Percentiles rank a stretch among this genome's conserved stretches.
Conservation (phyloP, 1,139 yeast genomes). For the Blastobotrys apis region DNA sequence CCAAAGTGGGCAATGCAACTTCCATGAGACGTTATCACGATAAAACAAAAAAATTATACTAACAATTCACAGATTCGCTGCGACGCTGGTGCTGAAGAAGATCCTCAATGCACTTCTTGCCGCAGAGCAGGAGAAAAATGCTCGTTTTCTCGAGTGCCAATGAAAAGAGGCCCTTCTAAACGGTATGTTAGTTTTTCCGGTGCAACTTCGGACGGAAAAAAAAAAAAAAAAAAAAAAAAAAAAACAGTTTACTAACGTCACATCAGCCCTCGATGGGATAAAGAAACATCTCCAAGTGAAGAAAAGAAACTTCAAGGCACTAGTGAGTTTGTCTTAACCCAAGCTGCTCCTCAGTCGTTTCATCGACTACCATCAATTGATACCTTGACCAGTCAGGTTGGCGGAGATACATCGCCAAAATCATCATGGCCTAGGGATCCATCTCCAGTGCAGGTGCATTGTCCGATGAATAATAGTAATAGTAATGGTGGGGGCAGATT, state of each 20-base stretch:
- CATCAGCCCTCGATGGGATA: constrained; percentile 9
- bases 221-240: background rate
- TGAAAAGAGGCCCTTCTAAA: constrained; percentile 43
- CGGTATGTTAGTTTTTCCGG: constrained; percentile 19
- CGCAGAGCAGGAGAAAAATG: constrained; percentile 38
- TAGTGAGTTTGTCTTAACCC: constrained; percentile 8
- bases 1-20: no score
- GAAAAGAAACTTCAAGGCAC: constrained; percentile 7
- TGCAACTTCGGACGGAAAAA: background rate
- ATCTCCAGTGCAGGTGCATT: constrained; percentile 10
- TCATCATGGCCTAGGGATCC: constrained; percentile 1
- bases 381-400: constrained; percentile 19
- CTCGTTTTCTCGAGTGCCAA: constrained; percentile 40
- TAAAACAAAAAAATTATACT: background rate
- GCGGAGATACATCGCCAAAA: background rate
- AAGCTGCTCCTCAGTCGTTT: background rate
- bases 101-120: constrained; percentile 38
- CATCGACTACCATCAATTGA: constrained; percentile 29
- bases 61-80: constrained; percentile 36
- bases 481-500: background rate
- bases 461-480: background rate
- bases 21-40: no score
- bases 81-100: constrained; percentile 35
- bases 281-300: constrained; percentile 2
- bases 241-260: no score